Evolutionary conservation across 495 filamentous ascomycete genomes (phyloP), one percentile per base, ranked within the genome.

Genomic region (Podospora conica): DNA sequence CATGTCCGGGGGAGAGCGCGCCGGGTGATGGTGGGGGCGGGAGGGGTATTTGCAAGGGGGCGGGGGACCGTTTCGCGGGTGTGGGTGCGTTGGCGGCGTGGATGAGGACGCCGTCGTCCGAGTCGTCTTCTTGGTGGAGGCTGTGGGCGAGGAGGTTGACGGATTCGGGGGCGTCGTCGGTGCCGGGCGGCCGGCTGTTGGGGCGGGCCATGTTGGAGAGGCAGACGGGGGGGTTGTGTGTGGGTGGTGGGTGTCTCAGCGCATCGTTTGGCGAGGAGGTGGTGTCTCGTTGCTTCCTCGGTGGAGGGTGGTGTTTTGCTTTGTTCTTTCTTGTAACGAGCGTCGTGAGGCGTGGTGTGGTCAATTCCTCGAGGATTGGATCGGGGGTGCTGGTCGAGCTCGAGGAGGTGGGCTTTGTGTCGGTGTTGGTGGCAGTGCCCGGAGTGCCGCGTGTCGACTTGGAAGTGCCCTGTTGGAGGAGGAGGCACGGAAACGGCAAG

Each of bases 71-170:
- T 20, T 54, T 55, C 3, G 57, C n/a, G 66, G 25, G 58, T 10
- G 12, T 12, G 12, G 65, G 69, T 58, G 71, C 75, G n/a, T n/a
- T n/a, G n/a, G n/a, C 69, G n/a, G 71, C 68, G 58, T 75, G 75
- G 24, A 78, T 75, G 68, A 81, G 73, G 60, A 80, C 56, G 57
- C 75, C 70, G 69, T 75, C 73, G 21, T 75, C 72, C 21, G 74
- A 69, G 23, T 66, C 67, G 20, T 68, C 72, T 9, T 66, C 69
- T 21, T 63, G 65, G 2, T 48, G 40, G 15, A 18, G 40, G 40
- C 15, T n/a, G 56, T 27, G 56, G 56, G 23, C 12, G 8, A 29
- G 25, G 29, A n/a, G 58, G 25, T 74, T 63, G 21, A 59, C 21
- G 23, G 20, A 53, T 53, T 57, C 55, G 55, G 55, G 55, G 20